Conservation (phyloP, 1,139 yeast species). For the Saccharomycopsis hybrid region DNA sequence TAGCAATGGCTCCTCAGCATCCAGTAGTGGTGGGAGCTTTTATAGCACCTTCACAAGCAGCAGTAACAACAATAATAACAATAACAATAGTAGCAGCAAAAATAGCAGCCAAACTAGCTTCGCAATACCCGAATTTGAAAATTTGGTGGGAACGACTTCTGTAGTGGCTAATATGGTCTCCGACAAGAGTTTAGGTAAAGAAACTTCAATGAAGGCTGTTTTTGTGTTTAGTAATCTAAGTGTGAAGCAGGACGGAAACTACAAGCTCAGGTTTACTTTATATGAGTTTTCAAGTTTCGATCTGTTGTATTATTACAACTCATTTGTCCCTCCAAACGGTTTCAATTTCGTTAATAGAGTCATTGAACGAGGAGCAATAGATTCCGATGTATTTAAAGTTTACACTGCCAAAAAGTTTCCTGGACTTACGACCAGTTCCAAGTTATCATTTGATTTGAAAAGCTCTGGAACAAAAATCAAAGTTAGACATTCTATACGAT, state of each 20-base stretch:
- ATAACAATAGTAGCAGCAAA: neutral
- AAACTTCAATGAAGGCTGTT: conserved; percentile 17
- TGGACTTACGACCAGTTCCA: conserved; percentile 28
- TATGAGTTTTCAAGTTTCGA: conserved; percentile 17
- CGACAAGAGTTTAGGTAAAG: conserved; percentile 14
- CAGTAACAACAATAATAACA: neutral
- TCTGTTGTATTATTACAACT: conserved; percentile 1
- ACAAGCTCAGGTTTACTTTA: conserved; percentile 15
- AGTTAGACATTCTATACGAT: conserved; percentile 20
- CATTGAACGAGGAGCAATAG: conserved; percentile 19
- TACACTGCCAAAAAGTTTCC: conserved; percentile 41
- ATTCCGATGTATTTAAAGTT: conserved; percentile 32
- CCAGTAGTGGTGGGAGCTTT: too few relatives aligned
- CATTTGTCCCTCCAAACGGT: conserved; percentile 4
- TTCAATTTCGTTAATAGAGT: neutral
- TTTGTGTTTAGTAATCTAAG: conserved; percentile 21
- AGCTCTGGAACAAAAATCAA: conserved; percentile 20
- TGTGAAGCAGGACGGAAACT: conserved; percentile 21
- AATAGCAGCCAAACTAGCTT: too few relatives aligned
- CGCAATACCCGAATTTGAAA: conserved; percentile 13
- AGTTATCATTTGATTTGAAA: conserved; percentile 20
- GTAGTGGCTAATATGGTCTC: conserved; percentile 21
- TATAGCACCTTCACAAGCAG: neutral
- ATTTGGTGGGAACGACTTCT: conserved; percentile 20
- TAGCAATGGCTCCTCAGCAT: too few relatives aligned